Evolutionary conservation across 768 basidiomycete genomes (phyloP), one percentile per base, ranked within the genome.

Genomic region (Phanerochaete sordida): DNA sequence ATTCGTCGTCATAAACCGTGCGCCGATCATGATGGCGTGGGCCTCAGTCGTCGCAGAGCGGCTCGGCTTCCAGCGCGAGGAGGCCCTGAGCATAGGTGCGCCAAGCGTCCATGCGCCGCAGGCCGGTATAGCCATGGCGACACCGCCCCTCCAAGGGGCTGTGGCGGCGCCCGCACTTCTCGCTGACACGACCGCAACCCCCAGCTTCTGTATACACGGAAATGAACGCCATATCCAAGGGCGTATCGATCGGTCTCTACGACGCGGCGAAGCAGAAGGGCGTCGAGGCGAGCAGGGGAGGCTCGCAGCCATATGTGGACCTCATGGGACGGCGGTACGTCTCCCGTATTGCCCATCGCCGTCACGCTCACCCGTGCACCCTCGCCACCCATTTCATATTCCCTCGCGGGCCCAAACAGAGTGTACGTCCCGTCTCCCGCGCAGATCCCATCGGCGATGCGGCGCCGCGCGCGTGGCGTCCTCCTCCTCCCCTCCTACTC

Each of bases 1-100:
- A 64, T 79, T 76, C 8, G 79, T 84, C 21, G 79, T 93, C 21
- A 81, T 92, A 47, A 98, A 98, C 72, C 86, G 96, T 24, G 95
- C 96, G 1, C 96, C 96, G 0, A 79, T 98, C 47, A 91, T 98
- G 91, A 94, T 88, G 57, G 93, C 90, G 1, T 98, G 96, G 96
- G 86, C 93, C 1, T 90, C 82, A 54, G 74, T 93, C 33, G 91
- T 98, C 27, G 90, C 92, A 3, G 91, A 93, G 66, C 80, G 86
- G 39, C 78, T 97, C 62, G 91, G 94, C 1, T 98, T 98, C 72
- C 81, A 85, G 53, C 79, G 88, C 60, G 87, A 92, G 67, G 96
- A 98, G 74, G 92, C 96, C 1, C 76, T 98, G 43, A 95, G 92
- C 63, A 91, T 98, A 57, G 94, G 95, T 89, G 64, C 31, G 79